Evolutionary conservation across 1,284 basidiomycete genomes (phyloP), one percentile per base, ranked within the genome.

Genomic region (Ceratobasidium papillatum): DNA sequence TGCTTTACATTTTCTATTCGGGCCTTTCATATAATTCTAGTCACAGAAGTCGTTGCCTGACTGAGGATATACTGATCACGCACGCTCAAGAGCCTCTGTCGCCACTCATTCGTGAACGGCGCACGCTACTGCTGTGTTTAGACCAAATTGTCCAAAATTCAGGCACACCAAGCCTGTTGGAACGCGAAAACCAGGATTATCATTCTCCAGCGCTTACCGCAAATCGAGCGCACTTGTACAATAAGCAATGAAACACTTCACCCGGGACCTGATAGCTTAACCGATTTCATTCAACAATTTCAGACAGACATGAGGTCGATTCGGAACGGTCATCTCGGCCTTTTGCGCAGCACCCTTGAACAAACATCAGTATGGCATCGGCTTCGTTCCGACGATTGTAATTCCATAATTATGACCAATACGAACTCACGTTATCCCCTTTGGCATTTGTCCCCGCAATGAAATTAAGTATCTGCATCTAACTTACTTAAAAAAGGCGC

Each of bases 361-460:
- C 7, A 14, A 41, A 47, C 45, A 47, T 17, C 19, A 17, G 19
- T 41, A 5, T 41, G 5, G 7, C 45, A 47, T 19, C 45, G 19
- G 45, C 19, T 4, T n/a, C n/a, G n/a, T n/a, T n/a, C 19, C 19
- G 45, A 47, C 19, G 19, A n/a, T 47, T 47, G 45, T n/a, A n/a
- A 47, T 47, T 9, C 45, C 45, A 7, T 47, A 14, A 47, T 3
- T 4, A 34, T 56, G 30, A 56, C 54, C 22, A 56, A 56, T 56
- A 56, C 19, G 54, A 34, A 56, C 27, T 17, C 5, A 54, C 8
- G 7, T 19, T 54, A 30, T 30, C 3, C 27, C 51, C 25, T 54
- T 54, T 27, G n/a, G 11, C 54, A 56, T 56, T 56, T 56, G 54
- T 56, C 30, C 54, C 54, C 54, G 54, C 30, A 56, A 56, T 56